Conservation (phyloP, 129 eudicot genomes). For the Deinandra increscens region DNA sequence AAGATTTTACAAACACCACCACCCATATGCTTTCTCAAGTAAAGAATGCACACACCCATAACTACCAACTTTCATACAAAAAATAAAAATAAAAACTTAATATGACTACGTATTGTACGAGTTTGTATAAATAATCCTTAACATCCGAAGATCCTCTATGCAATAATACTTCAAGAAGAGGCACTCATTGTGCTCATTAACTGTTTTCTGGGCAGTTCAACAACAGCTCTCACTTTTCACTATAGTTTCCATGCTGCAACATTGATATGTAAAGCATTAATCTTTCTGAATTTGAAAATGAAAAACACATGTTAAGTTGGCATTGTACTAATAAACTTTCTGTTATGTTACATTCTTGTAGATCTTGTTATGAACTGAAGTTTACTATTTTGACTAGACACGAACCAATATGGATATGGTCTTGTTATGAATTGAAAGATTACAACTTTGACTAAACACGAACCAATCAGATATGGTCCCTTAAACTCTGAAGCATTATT, state of each 20-base stretch:
- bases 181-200: slow-evolving; percentile 23
- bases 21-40: slow-evolving; percentile 29
- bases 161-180: slow-evolving; percentile 31
- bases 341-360: background rate
- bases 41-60: slow-evolving; percentile 33
- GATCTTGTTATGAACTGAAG: background rate
- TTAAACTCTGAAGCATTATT: no score
- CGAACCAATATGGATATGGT: background rate
- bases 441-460: no score
- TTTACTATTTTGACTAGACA: background rate
- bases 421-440: background rate
- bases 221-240: background rate
- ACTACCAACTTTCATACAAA: background rate
- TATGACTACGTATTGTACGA: slow-evolving; percentile 19
- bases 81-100: slow-evolving; percentile 4
- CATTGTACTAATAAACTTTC: background rate
- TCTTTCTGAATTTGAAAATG: background rate
- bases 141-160: slow-evolving; percentile 27
- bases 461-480: no score
- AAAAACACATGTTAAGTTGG: background rate
- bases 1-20: slow-evolving; percentile 25
- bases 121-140: slow-evolving; percentile 26
- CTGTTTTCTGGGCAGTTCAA: slow-evolving; percentile 11
- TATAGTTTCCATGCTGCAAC: slow-evolving; percentile 40
- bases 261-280: background rate